Evolutionary conservation across 495 filamentous ascomycete species (phyloP).

Genomic region (Penicillium cataractarum): DNA sequence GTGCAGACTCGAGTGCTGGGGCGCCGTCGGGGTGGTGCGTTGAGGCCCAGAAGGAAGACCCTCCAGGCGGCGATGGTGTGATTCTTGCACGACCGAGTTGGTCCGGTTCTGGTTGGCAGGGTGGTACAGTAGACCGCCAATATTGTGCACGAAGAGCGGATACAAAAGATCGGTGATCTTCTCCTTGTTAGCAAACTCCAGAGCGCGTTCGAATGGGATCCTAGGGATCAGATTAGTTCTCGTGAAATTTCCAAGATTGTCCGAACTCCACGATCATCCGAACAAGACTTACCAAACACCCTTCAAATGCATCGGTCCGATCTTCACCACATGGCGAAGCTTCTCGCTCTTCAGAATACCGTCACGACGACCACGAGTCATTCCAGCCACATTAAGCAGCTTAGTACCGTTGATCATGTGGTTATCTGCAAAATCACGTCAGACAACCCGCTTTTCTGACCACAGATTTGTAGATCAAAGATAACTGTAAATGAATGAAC

Average conservation of each 20-base stretch:
- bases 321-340: slow-evolving; percentile 94
- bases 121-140: slow-evolving; percentile 91
- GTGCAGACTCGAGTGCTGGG: slow-evolving; percentile 74
- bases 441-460: too few species aligned
- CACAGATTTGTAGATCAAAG: neutral
- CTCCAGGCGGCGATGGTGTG: slow-evolving; percentile 70
- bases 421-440: slow-evolving; percentile 67
- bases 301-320: slow-evolving; percentile 98
- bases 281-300: slow-evolving; percentile 89
- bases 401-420: slow-evolving; percentile 99
- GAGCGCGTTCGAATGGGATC: slow-evolving; percentile 95
- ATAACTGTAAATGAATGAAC: slow-evolving; percentile 43
- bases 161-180: slow-evolving; percentile 97
- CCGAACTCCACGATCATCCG: too few species aligned
- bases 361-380: slow-evolving; percentile 94
- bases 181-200: slow-evolving; percentile 99
- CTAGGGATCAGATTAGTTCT: slow-evolving; percentile 45
- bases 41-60: slow-evolving; percentile 34
- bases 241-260: neutral
- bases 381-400: slow-evolving; percentile 93
- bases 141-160: slow-evolving; percentile 97
- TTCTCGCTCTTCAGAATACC: slow-evolving; percentile 99
- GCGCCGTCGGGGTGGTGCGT: slow-evolving; percentile 54
- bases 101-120: slow-evolving; percentile 84
- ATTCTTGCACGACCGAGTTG: slow-evolving; percentile 85